Base-by-base conservation (phyloP, 768 basidiomycete genomes). In the Lactifluus echinatus region DNA sequence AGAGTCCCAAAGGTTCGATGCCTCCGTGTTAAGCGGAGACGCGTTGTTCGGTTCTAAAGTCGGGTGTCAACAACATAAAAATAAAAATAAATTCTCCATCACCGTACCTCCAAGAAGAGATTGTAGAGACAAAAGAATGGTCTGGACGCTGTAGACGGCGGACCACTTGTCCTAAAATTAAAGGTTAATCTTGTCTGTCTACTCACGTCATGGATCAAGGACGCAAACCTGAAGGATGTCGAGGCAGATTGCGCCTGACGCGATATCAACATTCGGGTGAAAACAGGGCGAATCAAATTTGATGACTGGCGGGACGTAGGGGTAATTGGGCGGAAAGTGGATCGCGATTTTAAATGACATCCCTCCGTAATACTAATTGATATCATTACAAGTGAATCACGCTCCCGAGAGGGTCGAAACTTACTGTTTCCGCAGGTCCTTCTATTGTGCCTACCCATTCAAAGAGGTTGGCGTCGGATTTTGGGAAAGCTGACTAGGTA, bases 391-490 rank as follows among this genome's bases (percentile, higher is more conserved):
- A 21, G 46, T 31, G 49, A n/a, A n/a, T 45, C 40, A 36, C 17
- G 45, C 14, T 4, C 23, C 21, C 4, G 28, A 43, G 48, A 55
- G 29, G 28, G 56, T 44, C 37, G 55, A 54, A 36, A 73, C 83
- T 51, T 64, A 88, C 87, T 15, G 90, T 93, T 63, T 79, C 87
- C 37, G 79, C 63, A 0, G 89, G 81, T 0, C 92, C 92, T 66
- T 89, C 88, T 66, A 94, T 87, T 42, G 89, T 90, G 7, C 91
- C 92, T 4, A 82, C 78, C 92, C 92, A 94, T 66, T 93, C 90
- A 61, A 91, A 91, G 14, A 94, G 74, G 70, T 90, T 92, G 11
- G 84, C 80, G 57, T 94, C 91, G 59, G 81, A 83, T 67, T 86
- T 91, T 1, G 92, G 92, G 69, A 93, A 93, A 7, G 92, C 92